Conservation (phyloP, 2,329 filamentous ascomycete genomes). For the Fusarium gaditjirri region DNA sequence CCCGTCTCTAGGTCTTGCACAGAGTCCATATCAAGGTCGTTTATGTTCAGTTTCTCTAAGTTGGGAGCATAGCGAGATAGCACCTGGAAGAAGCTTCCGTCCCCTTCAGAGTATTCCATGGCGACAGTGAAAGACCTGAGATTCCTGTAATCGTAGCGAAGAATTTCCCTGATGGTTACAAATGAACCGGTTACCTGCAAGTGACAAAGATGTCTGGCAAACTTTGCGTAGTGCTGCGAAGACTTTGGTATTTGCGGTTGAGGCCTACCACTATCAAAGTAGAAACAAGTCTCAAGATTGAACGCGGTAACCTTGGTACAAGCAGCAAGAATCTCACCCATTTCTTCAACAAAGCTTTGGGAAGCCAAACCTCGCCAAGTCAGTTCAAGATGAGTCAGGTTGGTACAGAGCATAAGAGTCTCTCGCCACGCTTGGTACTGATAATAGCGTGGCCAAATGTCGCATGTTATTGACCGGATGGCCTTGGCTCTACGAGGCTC, state of each 20-base stretch:
- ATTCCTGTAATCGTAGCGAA: not conserved
- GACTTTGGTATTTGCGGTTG: not conserved
- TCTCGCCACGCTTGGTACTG: not conserved
- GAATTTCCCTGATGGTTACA: not conserved
- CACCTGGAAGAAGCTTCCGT: not conserved
- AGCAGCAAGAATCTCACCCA: not conserved
- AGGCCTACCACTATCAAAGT: too few relatives aligned
- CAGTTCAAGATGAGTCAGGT: not conserved
- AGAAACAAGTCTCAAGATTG: not conserved
- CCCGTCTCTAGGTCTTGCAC: not conserved
- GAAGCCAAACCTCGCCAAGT: not conserved
- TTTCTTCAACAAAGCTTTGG: too few relatives aligned
- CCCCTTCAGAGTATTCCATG: not conserved
- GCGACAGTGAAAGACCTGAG: not conserved
- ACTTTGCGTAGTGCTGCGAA: not conserved
- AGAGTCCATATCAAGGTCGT: not conserved
- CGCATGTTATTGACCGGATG: constrained; percentile 2
- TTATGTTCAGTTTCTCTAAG: not conserved
- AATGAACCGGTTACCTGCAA: not conserved
- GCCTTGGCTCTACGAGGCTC: constrained; percentile 3
- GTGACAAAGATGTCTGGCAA: not conserved
- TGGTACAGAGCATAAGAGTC: constrained; percentile 8
- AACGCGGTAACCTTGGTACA: constrained; percentile 4
- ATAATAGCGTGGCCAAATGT: not conserved
- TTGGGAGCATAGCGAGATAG: not conserved